Evolutionary conservation across 257 asterid species (phyloP), one percentile per base, ranked within the genome.

Genomic region (Solanum pinnatisectum): DNA sequence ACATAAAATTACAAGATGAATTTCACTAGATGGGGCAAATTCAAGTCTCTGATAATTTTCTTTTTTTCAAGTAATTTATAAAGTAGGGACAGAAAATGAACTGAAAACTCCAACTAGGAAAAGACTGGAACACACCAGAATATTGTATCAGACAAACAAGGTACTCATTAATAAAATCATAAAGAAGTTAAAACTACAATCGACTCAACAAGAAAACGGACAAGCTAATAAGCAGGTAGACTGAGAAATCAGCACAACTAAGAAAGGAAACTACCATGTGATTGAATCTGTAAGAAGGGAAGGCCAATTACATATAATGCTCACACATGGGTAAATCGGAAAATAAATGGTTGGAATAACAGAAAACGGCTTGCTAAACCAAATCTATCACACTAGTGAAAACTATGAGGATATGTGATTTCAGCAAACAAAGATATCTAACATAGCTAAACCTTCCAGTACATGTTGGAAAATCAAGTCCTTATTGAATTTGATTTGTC

Each of bases 191-290:
- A 2, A 5, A 81, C 68, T 46, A 16, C 12, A 32, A 81, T 18
- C 20, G 32, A 76, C 83, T 30, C 40, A 16, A 81, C 30, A 81
- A 81, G 68, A 81, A 81, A 81, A 46, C 14, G 12, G 11, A 78
- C n/a, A 78, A 78, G 63, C 46, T 10, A 73, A 25, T 42, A 78
- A 78, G 84, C 65, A 78, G 49, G 88, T 49, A 74, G 30, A 52
- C 91, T 85, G 10, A 9, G 76, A 89, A 92, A 46, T 84, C 91
- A 92, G 92, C 81, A 85, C 86, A 76, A 30, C 63, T 32, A 35
- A 88, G 83, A 13, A 86, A 10, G 65, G 13, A 72, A 88, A 10
- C 84, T 27, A 44, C 65, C 40, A 79, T 46, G 32, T 10, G 40
- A 15, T 27, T 79, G 39, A 79, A 79, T 79, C 67, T 5, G 67